These are phyloP conservation scores for Acmispon strigosus DNA, from an alignment of 306 rosid species.

Conservation along the genomic window DNA sequence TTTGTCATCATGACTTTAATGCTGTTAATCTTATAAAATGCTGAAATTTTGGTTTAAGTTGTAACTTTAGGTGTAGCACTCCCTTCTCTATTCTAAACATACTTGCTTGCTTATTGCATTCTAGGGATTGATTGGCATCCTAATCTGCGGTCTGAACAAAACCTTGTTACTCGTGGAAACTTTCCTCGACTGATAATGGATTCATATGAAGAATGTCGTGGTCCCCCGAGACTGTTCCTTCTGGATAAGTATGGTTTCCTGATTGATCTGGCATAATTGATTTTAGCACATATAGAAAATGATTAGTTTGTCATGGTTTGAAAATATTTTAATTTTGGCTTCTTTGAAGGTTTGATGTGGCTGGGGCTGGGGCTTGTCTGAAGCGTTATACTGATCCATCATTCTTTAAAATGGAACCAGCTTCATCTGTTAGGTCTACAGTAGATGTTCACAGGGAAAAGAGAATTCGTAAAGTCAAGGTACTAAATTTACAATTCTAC, in stretches of 20 bases:
- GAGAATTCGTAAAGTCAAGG: slow-evolving; percentile 62
- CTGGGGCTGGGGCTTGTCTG: slow-evolving; percentile 96
- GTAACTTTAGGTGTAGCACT: background rate
- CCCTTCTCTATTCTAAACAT: background rate
- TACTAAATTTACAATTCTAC: slow-evolving; percentile 26
- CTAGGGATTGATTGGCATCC: slow-evolving; percentile 96
- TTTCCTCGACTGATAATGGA: slow-evolving; percentile 95
- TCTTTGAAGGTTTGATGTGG: slow-evolving; percentile 79
- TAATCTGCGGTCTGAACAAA: slow-evolving; percentile 55
- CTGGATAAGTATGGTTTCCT: slow-evolving; percentile 73
- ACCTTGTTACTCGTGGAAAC: slow-evolving; percentile 68
- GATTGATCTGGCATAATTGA: slow-evolving; percentile 8
- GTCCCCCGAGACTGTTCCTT: slow-evolving; percentile 85
- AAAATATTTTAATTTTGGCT: slow-evolving; percentile 20
- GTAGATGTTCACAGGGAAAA: slow-evolving; percentile 57
- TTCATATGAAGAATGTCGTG: slow-evolving; percentile 91
- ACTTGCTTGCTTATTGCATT: slow-evolving; percentile 3
- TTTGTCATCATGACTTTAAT: slow-evolving; percentile 12
- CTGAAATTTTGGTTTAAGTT: slow-evolving; percentile 8
- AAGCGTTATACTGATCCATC: slow-evolving; percentile 98
- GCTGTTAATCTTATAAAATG: slow-evolving; percentile 2
- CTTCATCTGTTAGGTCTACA: slow-evolving; percentile 28
- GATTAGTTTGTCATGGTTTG: slow-evolving; percentile 12
- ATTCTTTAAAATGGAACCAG: slow-evolving; percentile 57
- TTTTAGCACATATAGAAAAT: background rate